These are phyloP conservation scores for Hydnomerulius pinastri DNA, from an alignment of 768 basidiomycete species.

Conservation along the genomic window DNA sequence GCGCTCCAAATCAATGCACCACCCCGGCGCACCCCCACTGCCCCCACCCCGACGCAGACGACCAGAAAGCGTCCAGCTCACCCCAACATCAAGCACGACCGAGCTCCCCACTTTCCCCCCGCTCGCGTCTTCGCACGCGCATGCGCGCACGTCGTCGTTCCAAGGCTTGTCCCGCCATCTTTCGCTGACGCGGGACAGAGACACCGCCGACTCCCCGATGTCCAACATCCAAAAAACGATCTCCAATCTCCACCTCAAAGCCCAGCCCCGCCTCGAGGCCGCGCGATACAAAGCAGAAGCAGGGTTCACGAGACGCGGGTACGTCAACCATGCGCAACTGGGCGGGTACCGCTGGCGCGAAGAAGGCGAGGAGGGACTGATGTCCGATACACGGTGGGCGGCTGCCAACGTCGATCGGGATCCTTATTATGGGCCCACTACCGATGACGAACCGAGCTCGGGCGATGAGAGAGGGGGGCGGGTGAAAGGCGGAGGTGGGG, in stretches of 20 bases:
- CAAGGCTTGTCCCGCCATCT: conserved; percentile 39
- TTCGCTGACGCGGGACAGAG: conserved; percentile 34
- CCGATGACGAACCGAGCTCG: conserved; percentile 27
- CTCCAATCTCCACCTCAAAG: conserved; percentile 36
- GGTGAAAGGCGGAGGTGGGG: not conserved
- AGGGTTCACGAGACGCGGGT: conserved; percentile 61
- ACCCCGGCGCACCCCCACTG: conserved; percentile 39
- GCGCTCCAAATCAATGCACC: conserved; percentile 59
- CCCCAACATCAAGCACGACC: conserved; percentile 9
- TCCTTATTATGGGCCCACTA: conserved; percentile 21
- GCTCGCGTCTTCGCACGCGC: conserved; percentile 10
- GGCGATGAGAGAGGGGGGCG: conserved; percentile 14
- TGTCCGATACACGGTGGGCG: conserved; percentile 38
- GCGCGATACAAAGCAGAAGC: conserved; percentile 75
- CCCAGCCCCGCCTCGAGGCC: conserved; percentile 58
- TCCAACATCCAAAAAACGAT: conserved; percentile 47
- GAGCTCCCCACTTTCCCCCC: conserved; percentile 16
- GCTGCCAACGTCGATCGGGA: conserved; percentile 23
- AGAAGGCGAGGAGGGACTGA: conserved; percentile 40
- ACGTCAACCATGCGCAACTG: conserved; percentile 41
- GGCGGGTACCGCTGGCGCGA: conserved; percentile 29
- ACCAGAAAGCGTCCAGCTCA: conserved; percentile 67
- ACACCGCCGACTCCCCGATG: conserved; percentile 31
- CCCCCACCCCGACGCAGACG: conserved; percentile 53
- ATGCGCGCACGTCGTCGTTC: conserved; percentile 21